Conservation (phyloP, 2,329 filamentous ascomycete species). For the Akanthomyces dipterigenus region DNA sequence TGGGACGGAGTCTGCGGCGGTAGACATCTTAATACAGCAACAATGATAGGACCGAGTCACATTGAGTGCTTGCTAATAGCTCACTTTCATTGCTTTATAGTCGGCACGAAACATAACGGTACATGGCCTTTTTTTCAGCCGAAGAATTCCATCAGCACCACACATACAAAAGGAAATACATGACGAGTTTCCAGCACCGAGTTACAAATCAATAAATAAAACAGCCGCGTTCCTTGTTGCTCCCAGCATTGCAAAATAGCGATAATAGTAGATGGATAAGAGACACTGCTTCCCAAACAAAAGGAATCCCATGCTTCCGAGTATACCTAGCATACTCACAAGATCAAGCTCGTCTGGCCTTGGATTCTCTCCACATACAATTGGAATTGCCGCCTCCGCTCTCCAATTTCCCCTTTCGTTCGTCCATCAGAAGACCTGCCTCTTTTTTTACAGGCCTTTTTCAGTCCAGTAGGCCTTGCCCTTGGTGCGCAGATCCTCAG, state of each 20-base stretch:
- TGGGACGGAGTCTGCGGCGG: background rate
- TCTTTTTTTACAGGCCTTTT: constrained; percentile 13
- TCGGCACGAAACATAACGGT: background rate
- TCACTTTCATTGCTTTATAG: background rate
- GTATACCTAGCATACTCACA: background rate
- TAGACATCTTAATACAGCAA: background rate
- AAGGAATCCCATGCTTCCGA: background rate
- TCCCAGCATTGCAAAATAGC: background rate
- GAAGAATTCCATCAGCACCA: background rate
- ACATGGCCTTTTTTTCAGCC: background rate
- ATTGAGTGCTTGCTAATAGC: background rate
- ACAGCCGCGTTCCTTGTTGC: background rate
- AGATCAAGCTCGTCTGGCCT: background rate
- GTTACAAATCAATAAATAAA: background rate
- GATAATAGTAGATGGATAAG: background rate
- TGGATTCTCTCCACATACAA: background rate
- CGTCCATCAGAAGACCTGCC: background rate
- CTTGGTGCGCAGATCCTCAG: constrained; percentile 20
- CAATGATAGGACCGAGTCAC: background rate
- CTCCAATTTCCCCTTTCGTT: background rate
- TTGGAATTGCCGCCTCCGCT: background rate
- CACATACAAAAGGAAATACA: background rate
- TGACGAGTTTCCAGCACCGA: background rate
- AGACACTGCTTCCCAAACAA: background rate
- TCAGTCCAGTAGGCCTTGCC: constrained; percentile 15